Percentiles rank a stretch among this genome's conserved stretches.
Evolutionary conservation across 2,329 filamentous ascomycete genomes (phyloP).

Genomic region (Nakataea oryzae): DNA sequence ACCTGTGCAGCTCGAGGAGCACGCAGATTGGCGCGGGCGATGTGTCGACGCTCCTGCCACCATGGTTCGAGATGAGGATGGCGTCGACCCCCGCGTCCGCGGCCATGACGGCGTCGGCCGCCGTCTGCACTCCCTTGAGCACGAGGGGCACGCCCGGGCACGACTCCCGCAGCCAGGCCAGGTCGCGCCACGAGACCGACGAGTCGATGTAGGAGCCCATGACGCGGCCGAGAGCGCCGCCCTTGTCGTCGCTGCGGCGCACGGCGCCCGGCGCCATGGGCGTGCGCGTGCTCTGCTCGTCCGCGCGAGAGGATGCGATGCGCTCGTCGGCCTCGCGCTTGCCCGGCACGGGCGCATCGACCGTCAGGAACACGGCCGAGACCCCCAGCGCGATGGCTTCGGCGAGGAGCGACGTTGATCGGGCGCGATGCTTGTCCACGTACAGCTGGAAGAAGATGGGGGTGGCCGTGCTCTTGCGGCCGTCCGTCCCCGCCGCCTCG

Average conservation of each 20-base stretch:
- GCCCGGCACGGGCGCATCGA: slow-evolving; percentile 45
- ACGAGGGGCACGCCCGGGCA: slow-evolving; percentile 46
- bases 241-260: slow-evolving; percentile 39
- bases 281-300: slow-evolving; percentile 34
- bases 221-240: slow-evolving; percentile 41
- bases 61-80: slow-evolving; percentile 63
- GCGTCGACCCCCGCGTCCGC: slow-evolving; percentile 52
- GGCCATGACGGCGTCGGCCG: slow-evolving; percentile 50
- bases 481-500: slow-evolving; percentile 8
- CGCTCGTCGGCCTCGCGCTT: slow-evolving; percentile 37
- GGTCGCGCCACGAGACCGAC: slow-evolving; percentile 50
- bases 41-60: slow-evolving; percentile 45
- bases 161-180: slow-evolving; percentile 51
- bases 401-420: slow-evolving; percentile 37
- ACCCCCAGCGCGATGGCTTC: slow-evolving; percentile 33
- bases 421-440: slow-evolving; percentile 37
- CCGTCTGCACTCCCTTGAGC: slow-evolving; percentile 61
- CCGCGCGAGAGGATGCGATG: slow-evolving; percentile 14
- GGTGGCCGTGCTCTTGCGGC: slow-evolving; percentile 12
- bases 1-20: slow-evolving; percentile 51
- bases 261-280: slow-evolving; percentile 39
- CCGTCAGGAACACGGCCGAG: slow-evolving; percentile 45
- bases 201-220: slow-evolving; percentile 49
- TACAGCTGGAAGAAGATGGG: slow-evolving; percentile 20
- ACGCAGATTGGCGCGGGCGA: slow-evolving; percentile 45